Base-by-base conservation (phyloP, 2,329 filamentous ascomycete species). In the Sarocladium brachiariae region DNA sequence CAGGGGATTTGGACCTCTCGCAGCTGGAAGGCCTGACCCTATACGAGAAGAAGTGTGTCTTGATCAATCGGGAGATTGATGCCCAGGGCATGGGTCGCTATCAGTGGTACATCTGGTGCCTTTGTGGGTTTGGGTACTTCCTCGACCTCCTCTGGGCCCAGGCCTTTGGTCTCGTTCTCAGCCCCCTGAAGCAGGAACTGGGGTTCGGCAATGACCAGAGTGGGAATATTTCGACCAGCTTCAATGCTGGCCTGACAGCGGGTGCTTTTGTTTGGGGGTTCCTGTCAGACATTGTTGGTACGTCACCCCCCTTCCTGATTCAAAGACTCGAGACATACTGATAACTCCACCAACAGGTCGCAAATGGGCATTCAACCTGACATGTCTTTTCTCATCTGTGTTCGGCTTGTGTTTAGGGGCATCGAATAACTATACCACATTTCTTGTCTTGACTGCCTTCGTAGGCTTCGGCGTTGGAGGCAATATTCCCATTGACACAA, bases 101-200 rank as follows among this genome's bases (percentile, higher is more conserved):
- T 53, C 75, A 78, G 55, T 77, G 73, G 73, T 74, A 67, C 55
- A 65, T 75, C 43, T 79, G 74, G 75, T 57, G 61, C 3, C 62
- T 79, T 0, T 79, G 76, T 54, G 76, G 76, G 31, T 74, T 78
- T 31, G 76, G 76, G 2, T 79, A 78, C 57, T 61, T 78, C 35
- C 66, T 81, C 33, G 78, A 81, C 55, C 61, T 81, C 21, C 65
- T 78, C 43, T 81, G 77, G 75, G 76, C 78, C 2, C 78, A 81
- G 55, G 78, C 74, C 0, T 78, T 81, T 56, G 76, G 76, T 10
- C 68, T 81, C 2, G 70, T 79, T 0, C 61, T 78, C 14, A 72
- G 71, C 9, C 73, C 77, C 6, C 59, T 82, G 51, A 68, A 79
- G 56, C 77, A 80, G 58, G 78, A 82, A 59, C 59, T 81, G 19